These are phyloP conservation scores for Pythium volutum DNA, from an alignment of 352 stramenopile genomes.

Conservation along the genomic window DNA sequence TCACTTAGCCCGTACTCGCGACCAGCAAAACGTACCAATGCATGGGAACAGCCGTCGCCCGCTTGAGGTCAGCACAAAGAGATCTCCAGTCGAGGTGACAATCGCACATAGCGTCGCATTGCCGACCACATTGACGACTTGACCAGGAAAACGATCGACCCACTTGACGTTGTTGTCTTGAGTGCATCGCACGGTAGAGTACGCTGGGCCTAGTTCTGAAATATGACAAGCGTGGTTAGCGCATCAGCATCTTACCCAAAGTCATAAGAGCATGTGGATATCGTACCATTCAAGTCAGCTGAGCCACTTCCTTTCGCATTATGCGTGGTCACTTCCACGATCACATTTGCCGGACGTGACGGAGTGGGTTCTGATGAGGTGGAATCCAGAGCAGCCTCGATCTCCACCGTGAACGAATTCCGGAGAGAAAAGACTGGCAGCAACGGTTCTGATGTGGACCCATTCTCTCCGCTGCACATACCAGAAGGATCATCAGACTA, in stretches of 20 bases:
- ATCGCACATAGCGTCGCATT: constrained; percentile 67
- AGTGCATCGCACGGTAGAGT: constrained; percentile 69
- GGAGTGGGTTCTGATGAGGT: not conserved
- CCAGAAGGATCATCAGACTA: not conserved
- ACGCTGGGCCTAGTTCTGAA: constrained; percentile 58
- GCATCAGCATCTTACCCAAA: not conserved
- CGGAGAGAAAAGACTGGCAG: constrained; percentile 58
- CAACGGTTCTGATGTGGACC: constrained; percentile 25
- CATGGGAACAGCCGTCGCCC: constrained; percentile 76
- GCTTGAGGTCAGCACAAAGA: constrained; percentile 60
- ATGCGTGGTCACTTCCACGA: constrained; percentile 63
- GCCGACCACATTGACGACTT: constrained; percentile 48
- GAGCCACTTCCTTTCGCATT: constrained; percentile 46
- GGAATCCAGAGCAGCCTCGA: constrained; percentile 28
- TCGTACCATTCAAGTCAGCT: constrained; percentile 45
- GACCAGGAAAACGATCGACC: constrained; percentile 76
- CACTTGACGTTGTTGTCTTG: constrained; percentile 55
- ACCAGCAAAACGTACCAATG: constrained; percentile 54
- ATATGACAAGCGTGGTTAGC: not conserved
- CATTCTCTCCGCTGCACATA: constrained; percentile 7
- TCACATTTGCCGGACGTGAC: not conserved
- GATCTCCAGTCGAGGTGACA: constrained; percentile 55
- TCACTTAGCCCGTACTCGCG: no score
- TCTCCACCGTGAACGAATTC: constrained; percentile 63
- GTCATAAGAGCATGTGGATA: not conserved